These are phyloP conservation scores for Teunomyces tritomae DNA, from an alignment of 805 yeast species.

Conservation along the genomic window DNA sequence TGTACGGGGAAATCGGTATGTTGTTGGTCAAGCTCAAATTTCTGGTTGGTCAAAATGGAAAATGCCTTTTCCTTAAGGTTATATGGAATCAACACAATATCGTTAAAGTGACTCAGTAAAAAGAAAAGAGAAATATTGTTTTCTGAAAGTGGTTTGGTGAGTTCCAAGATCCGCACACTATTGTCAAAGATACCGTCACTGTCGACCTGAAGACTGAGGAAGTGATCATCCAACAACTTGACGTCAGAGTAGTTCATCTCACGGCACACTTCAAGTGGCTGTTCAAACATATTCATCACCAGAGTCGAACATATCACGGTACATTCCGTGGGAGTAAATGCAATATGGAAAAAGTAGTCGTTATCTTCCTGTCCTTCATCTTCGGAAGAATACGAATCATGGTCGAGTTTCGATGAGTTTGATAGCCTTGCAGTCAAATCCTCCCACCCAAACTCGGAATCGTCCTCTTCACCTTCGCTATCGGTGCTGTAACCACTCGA, in stretches of 20 bases:
- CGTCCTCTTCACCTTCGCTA: slow-evolving; percentile 8
- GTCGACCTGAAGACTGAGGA: slow-evolving; percentile 55
- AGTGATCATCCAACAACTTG: slow-evolving; percentile 41
- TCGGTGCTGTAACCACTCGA: slow-evolving; percentile 2
- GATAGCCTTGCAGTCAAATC: not conserved
- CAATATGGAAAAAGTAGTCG: slow-evolving; percentile 54
- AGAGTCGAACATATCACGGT: slow-evolving; percentile 53
- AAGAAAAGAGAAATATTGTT: slow-evolving; percentile 60
- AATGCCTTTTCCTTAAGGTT: slow-evolving; percentile 44
- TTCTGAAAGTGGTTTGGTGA: slow-evolving; percentile 57
- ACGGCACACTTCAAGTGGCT: slow-evolving; percentile 35
- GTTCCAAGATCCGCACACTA: slow-evolving; percentile 48
- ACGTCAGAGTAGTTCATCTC: slow-evolving; percentile 33
- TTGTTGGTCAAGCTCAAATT: slow-evolving; percentile 40
- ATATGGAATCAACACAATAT: slow-evolving; percentile 58
- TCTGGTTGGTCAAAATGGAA: slow-evolving; percentile 39
- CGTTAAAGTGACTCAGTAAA: slow-evolving; percentile 61
- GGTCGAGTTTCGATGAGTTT: not conserved
- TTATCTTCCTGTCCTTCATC: slow-evolving; percentile 18
- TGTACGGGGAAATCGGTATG: not conserved
- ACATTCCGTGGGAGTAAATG: slow-evolving; percentile 61
- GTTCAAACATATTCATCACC: slow-evolving; percentile 37
- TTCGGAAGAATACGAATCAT: not conserved
- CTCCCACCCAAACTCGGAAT: slow-evolving; percentile 7
- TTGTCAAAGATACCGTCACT: slow-evolving; percentile 58